Percentiles rank a stretch among this genome's conserved stretches.
These are phyloP conservation scores for Anthracocystis setariae DNA, from an alignment of 1,284 basidiomycete species.

Conservation along the genomic window DNA sequence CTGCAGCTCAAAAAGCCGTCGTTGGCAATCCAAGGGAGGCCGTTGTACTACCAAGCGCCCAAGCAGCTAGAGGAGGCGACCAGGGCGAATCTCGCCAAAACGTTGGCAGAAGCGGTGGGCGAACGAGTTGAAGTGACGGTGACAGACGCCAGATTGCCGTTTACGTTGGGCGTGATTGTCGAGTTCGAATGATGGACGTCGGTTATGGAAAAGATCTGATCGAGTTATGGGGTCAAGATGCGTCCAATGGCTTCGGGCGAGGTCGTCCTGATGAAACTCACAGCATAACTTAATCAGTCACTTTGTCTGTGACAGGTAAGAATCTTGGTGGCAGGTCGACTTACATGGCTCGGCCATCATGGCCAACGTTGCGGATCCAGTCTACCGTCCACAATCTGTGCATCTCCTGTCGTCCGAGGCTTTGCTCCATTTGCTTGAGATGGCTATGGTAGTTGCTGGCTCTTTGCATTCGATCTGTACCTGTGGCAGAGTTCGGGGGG, in stretches of 20 bases:
- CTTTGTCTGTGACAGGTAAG: no score
- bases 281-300: no score
- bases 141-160: conserved; percentile 87
- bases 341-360: conserved; percentile 45
- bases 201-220: no score
- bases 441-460: conserved; percentile 35
- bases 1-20: conserved; percentile 61
- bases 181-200: conserved; percentile 12
- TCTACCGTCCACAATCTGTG: conserved; percentile 45
- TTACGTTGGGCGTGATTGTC: conserved; percentile 68
- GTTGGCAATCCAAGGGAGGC: conserved; percentile 70
- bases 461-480: conserved; percentile 23
- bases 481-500: conserved; percentile 3
- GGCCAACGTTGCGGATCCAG: conserved; percentile 26
- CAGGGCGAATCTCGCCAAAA: conserved; percentile 86
- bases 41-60: conserved; percentile 90
- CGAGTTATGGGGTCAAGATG: conserved; percentile 5
- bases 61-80: conserved; percentile 87
- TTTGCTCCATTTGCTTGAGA: conserved; percentile 9
- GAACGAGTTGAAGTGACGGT: conserved; percentile 83
- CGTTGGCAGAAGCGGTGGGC: conserved; percentile 80
- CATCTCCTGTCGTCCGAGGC: background rate
- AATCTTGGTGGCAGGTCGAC: no score
- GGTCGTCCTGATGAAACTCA: conserved; percentile 9
- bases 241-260: conserved; percentile 13